Evolutionary conservation across 1,139 yeast genomes (phyloP).

Genomic region (Scheffersomyces illinoinensis): DNA sequence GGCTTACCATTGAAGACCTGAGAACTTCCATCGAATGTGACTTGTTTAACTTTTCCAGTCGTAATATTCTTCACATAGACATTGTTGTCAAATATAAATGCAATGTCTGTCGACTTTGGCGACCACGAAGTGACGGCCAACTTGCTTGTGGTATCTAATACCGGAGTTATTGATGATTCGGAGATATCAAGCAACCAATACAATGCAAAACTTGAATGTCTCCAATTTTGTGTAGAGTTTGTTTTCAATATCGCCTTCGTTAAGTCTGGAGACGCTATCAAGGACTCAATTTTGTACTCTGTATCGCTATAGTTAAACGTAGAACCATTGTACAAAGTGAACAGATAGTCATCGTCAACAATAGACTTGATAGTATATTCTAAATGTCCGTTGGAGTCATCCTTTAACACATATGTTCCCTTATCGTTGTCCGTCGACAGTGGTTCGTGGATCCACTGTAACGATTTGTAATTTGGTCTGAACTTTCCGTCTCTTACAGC

Average conservation of each 20-base stretch:
- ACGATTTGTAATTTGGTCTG: constrained; percentile 45
- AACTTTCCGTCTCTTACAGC: constrained; percentile 52
- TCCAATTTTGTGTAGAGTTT: constrained; percentile 50
- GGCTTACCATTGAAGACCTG: constrained; percentile 57
- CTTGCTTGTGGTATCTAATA: constrained; percentile 15
- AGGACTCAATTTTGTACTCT: constrained; percentile 49
- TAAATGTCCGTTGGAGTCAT: constrained; percentile 20
- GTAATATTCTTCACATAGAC: constrained; percentile 30
- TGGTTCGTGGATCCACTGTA: constrained; percentile 69
- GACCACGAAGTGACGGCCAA: constrained; percentile 24
- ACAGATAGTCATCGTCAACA: constrained; percentile 46
- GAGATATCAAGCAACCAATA: constrained; percentile 38
- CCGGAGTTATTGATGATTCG: constrained; percentile 15
- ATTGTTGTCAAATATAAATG: constrained; percentile 39
- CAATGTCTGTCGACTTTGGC: constrained; percentile 35
- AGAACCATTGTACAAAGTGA: constrained; percentile 51
- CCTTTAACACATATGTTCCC: constrained; percentile 54
- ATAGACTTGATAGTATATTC: constrained; percentile 50
- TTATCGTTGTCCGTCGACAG: constrained; percentile 43
- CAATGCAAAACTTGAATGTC: constrained; percentile 41
- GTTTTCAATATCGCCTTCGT: constrained; percentile 55
- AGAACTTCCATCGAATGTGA: constrained; percentile 52
- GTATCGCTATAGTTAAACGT: constrained; percentile 38
- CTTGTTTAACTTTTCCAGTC: constrained; percentile 22
- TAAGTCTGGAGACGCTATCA: constrained; percentile 67